Evolutionary conservation across 768 basidiomycete species (phyloP).

Genomic region (Podaxis mareebaensis): DNA sequence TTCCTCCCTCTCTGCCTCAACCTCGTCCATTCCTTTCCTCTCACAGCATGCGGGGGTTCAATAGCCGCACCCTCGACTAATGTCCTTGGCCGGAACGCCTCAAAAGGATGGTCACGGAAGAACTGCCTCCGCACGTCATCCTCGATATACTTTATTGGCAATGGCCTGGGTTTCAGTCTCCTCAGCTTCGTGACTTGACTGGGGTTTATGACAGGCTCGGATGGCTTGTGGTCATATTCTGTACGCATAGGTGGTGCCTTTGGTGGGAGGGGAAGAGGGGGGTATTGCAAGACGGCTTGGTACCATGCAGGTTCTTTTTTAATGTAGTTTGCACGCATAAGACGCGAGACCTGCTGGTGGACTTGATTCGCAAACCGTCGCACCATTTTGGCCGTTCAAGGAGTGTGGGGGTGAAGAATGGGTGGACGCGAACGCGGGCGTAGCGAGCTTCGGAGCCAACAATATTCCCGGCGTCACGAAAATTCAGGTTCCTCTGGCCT

Average conservation of each 20-base stretch:
- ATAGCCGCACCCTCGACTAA: conserved; percentile 72
- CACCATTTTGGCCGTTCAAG: conserved; percentile 48
- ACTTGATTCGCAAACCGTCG: conserved; percentile 85
- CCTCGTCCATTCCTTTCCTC: conserved; percentile 71
- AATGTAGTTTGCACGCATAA: conserved; percentile 67
- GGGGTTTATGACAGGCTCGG: conserved; percentile 12
- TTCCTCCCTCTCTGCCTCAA: conserved; percentile 80
- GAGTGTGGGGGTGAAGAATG: not conserved
- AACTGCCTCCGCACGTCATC: conserved; percentile 88
- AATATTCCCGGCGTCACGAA: conserved; percentile 18
- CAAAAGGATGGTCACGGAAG: conserved; percentile 95
- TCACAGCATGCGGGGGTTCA: conserved; percentile 54
- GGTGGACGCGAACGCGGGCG: not conserved
- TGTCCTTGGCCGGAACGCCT: conserved; percentile 80
- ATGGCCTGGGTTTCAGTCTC: conserved; percentile 32
- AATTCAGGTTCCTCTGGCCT: conserved; percentile 19
- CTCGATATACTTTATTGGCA: conserved; percentile 75
- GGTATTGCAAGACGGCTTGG: conserved; percentile 80
- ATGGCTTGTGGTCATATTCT: conserved; percentile 47
- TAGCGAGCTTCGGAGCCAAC: not conserved
- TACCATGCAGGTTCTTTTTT: conserved; percentile 79
- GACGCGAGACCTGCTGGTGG: conserved; percentile 81
- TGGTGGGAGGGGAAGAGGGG: conserved; percentile 85
- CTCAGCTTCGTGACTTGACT: conserved; percentile 21
- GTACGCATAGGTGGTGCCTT: conserved; percentile 64